Base-by-base conservation (phyloP, 441 rosid species). In the Dalechampia spathulata region DNA sequence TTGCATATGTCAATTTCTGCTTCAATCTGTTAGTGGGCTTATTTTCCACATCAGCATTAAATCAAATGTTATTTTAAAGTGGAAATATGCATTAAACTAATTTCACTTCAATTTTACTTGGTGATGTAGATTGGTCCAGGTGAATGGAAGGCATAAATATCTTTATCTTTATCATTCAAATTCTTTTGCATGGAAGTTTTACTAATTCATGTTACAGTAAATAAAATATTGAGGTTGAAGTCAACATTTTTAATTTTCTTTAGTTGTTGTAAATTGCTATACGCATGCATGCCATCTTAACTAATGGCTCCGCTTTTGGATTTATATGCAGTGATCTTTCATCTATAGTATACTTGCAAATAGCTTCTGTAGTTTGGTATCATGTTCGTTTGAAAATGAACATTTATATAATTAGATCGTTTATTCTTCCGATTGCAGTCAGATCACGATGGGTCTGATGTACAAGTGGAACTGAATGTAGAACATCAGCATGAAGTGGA, bases 401-500 rank as follows among this genome's bases (percentile, higher is more conserved):
- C n/a, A n/a, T n/a, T n/a, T n/a, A n/a, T n/a, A n/a, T n/a, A n/a
- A n/a, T n/a, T n/a, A n/a, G n/a, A n/a, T n/a, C n/a, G n/a, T n/a
- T n/a, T n/a, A n/a, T n/a, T n/a, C n/a, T n/a, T n/a, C n/a, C n/a
- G n/a, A 58, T 48, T 81, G 81, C 86, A 90, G 99, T 71, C 91
- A 23, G 96, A 87, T 79, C 97, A 90, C 65, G 93, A 90, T 74
- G 99, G 99, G 34, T 83, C 93, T 51, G 93, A 90, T 61, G 86
- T 90, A 6, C 97, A 90, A 67, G 77, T 81, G 65, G 77, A 85
- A 67, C 25, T 78, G 63, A 82, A 87, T 75, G 95, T 87, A 50
- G 95, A 83, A 54, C 95, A 77, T 78, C 85, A 72, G 52, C 67
- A 72, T 64, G 97, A 72, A 19, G 78, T 69, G 60, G 97, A 87